phyloP scores from a whole-genome alignment of 257 asterid genomes.

The Craterostigma plantagineum region DNA sequence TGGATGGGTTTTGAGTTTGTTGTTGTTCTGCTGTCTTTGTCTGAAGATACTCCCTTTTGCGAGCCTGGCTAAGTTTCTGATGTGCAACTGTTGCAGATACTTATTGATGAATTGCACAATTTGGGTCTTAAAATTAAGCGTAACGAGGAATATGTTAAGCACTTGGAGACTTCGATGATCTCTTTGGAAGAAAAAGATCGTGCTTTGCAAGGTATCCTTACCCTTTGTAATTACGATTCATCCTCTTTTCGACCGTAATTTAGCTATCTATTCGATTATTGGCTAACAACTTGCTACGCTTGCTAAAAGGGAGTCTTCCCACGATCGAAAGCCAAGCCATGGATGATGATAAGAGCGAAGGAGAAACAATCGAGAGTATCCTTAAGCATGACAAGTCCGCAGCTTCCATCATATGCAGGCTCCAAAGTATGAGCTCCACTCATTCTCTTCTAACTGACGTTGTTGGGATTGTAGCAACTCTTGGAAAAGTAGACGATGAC shows the following conservation, averaged over 20 bases:
- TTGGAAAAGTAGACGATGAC: constrained; percentile 51
- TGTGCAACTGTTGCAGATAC: constrained; percentile 27
- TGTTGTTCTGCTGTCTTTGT: too few relatives aligned
- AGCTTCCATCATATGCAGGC: constrained; percentile 36
- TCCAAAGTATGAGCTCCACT: constrained; percentile 26
- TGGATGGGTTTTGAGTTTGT: too few relatives aligned
- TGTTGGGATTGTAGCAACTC: constrained; percentile 64
- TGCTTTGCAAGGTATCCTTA: constrained; percentile 35
- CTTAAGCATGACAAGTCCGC: constrained; percentile 39
- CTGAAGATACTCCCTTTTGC: too few relatives aligned
- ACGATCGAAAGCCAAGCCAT: constrained; percentile 12
- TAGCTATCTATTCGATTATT: background rate
- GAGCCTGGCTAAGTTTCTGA: too few relatives aligned
- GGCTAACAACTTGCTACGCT: constrained; percentile 8
- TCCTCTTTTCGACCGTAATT: constrained; percentile 1
- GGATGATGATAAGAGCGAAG: constrained; percentile 17
- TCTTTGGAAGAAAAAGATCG: constrained; percentile 31
- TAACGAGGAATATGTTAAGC: constrained; percentile 36
- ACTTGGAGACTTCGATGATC: constrained; percentile 25
- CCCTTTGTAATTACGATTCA: constrained; percentile 2
- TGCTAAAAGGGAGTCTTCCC: constrained; percentile 22
- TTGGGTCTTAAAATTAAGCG: constrained; percentile 43
- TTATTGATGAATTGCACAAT: constrained; percentile 47
- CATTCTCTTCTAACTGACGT: constrained; percentile 39
- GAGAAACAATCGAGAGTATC: constrained; percentile 23